These are phyloP conservation scores for Ophiostoma ulmi DNA, from an alignment of 2,329 filamentous ascomycete species.

Conservation along the genomic window DNA sequence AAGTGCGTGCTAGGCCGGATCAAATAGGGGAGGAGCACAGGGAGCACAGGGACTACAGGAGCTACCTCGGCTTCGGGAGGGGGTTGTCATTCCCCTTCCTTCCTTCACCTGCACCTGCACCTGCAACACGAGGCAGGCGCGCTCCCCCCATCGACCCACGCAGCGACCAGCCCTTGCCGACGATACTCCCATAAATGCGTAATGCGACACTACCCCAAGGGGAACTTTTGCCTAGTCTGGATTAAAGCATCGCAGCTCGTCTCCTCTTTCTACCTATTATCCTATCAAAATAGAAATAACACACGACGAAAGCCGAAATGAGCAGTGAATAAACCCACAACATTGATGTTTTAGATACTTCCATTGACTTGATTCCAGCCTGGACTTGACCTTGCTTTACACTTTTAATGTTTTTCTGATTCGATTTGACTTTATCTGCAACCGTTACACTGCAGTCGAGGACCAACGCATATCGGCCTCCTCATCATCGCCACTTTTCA, in stretches of 20 bases:
- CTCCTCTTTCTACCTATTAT: neutral
- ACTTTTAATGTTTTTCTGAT: neutral
- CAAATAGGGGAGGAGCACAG: neutral
- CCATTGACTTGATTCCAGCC: neutral
- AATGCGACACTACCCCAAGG: constrained; percentile 10
- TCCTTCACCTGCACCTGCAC: neutral
- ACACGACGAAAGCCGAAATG: neutral
- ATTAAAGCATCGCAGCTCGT: constrained; percentile 10
- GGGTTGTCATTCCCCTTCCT: constrained; percentile 7
- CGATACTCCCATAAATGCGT: neutral
- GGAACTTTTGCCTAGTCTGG: constrained; percentile 16
- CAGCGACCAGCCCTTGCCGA: neutral
- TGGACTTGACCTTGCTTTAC: neutral
- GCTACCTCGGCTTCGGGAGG: constrained; percentile 21
- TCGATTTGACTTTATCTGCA: neutral
- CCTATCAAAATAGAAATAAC: constrained; percentile 11
- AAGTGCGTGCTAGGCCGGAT: neutral
- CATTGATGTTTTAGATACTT: neutral
- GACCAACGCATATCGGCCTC: no score
- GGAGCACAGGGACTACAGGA: neutral
- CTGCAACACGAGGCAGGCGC: neutral
- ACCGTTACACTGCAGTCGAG: neutral
- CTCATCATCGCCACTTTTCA: no score
- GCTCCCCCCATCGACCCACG: constrained; percentile 1
- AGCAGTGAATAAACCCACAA: neutral